phyloP scores from a whole-genome alignment of 2,329 filamentous ascomycete species.

The Arthrobotrys pseudoclavata region DNA sequence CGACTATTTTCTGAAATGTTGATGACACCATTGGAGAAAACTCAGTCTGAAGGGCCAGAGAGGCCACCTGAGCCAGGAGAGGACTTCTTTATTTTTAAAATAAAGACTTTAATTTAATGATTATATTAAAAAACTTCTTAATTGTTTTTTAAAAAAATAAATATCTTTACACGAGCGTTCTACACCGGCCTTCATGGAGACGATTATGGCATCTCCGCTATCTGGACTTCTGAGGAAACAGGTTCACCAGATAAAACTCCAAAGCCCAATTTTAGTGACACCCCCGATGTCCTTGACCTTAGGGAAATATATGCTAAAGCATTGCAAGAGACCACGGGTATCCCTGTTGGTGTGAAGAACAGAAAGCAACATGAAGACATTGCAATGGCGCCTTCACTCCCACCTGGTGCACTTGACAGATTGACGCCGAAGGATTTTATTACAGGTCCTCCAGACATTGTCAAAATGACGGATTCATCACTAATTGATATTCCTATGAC shows the following conservation, averaged over 20 bases:
- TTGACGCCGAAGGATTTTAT: slow-evolving; percentile 40
- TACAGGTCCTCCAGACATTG: slow-evolving; percentile 35
- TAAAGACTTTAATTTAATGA: no score
- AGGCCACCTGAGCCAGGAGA: slow-evolving; percentile 29
- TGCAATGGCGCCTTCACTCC: slow-evolving; percentile 15
- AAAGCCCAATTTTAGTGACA: slow-evolving; percentile 24
- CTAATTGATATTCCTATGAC: not conserved
- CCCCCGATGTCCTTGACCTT: slow-evolving; percentile 14
- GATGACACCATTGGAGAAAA: slow-evolving; percentile 34
- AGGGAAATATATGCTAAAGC: slow-evolving; percentile 54
- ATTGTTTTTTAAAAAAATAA: no score
- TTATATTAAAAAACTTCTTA: no score
- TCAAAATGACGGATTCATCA: slow-evolving; percentile 10
- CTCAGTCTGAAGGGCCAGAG: slow-evolving; percentile 29
- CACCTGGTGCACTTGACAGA: slow-evolving; percentile 28
- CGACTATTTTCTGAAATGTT: slow-evolving; percentile 51
- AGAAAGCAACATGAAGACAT: slow-evolving; percentile 33
- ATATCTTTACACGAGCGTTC: no score
- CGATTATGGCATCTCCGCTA: slow-evolving; percentile 40
- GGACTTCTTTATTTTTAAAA: no score
- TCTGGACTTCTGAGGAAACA: slow-evolving; percentile 48
- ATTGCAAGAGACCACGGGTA: slow-evolving; percentile 37
- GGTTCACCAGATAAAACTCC: slow-evolving; percentile 27
- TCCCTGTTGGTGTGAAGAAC: slow-evolving; percentile 35
- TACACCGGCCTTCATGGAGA: slow-evolving; percentile 52